Percentiles rank a stretch among this genome's conserved stretches.
These are phyloP conservation scores for Mychonastes homosphaera DNA, from an alignment of 139 green algal genomes.

Conservation along the genomic window DNA sequence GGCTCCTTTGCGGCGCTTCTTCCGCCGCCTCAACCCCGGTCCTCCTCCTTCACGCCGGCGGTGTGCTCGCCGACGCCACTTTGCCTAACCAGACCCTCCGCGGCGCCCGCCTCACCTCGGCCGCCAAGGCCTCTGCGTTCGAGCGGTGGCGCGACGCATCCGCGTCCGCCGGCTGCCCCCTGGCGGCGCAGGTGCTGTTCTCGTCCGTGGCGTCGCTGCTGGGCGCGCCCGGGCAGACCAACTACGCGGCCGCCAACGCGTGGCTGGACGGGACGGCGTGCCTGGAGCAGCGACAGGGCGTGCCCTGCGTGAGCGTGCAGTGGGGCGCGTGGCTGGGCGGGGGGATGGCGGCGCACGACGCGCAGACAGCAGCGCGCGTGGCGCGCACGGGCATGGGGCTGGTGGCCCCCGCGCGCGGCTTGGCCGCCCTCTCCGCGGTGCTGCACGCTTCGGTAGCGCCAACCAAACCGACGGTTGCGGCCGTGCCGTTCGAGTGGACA, in stretches of 20 bases:
- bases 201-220: slow-evolving; percentile 58
- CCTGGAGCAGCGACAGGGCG: slow-evolving; percentile 7
- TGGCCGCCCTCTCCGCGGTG: slow-evolving; percentile 35
- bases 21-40: slow-evolving; percentile 8
- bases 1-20: not conserved
- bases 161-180: not conserved
- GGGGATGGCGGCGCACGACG: slow-evolving; percentile 47
- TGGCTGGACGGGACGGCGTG: slow-evolving; percentile 35
- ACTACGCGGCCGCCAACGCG: slow-evolving; percentile 59
- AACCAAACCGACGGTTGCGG: too few relatives aligned
- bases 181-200: slow-evolving; percentile 38
- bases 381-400: slow-evolving; percentile 54
- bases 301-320: slow-evolving; percentile 42
- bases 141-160: not conserved
- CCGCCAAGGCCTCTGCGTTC: not conserved
- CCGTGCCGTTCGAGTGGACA: slow-evolving; percentile 51
- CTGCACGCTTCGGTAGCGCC: too few relatives aligned
- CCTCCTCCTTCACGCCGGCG: slow-evolving; percentile 59
- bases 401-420: slow-evolving; percentile 34
- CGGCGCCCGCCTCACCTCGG: slow-evolving; percentile 11
- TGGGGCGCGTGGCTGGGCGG: slow-evolving; percentile 60
- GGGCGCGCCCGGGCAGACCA: slow-evolving; percentile 51
- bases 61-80: slow-evolving; percentile 57
- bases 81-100: slow-evolving; percentile 41
- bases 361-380: slow-evolving; percentile 31